Evolutionary conservation across 306 rosid genomes (phyloP), one percentile per base, ranked within the genome.

Genomic region (Rosa multiflora): DNA sequence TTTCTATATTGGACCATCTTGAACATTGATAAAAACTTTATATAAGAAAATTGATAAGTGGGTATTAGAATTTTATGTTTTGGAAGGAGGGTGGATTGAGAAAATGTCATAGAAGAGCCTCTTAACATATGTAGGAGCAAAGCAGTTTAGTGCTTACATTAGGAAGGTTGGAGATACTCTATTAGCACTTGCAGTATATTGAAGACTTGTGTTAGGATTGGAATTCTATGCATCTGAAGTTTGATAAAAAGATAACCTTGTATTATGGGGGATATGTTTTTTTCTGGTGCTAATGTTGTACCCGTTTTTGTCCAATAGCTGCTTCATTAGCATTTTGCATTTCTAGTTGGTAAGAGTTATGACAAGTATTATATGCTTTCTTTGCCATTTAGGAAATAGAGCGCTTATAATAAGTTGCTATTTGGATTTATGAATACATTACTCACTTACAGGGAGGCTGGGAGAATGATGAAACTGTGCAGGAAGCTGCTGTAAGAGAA

Each of bases 381-480:
- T 44, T 10, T 13, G 67, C 39, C 8, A n/a, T 20, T 43, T 2
- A 8, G 40, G n/a, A 6, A 74, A 32, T 73, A 37, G 21, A 40
- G n/a, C 55, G 35, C 42, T 53, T 56, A 53, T 73, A 39, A 46
- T 62, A 26, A 29, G 46, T 62, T 42, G 6, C 78, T 62, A 2
- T 18, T 52, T 76, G 37, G 15, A 10, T 40, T 79, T 13, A 0
- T 73, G 37, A 74, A 74, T 35, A 48, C 12, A 5, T 47, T 76
- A 15, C 21, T 32, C 75, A 21, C 7, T 80, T 49, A 40, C 23
- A 88, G 92, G 92, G 92, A 67, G 92, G 92, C 68, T 88, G 92
- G 92, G 92, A 88, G 85, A 84, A 88, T 75, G 88, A 88, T 67
- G 92, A 86, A 74, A 88, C 90, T 10, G 89, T 84, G 51, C 84